These are phyloP conservation scores for Penicillium cosmopolitanum DNA, from an alignment of 495 filamentous ascomycete genomes.

Conservation along the genomic window DNA sequence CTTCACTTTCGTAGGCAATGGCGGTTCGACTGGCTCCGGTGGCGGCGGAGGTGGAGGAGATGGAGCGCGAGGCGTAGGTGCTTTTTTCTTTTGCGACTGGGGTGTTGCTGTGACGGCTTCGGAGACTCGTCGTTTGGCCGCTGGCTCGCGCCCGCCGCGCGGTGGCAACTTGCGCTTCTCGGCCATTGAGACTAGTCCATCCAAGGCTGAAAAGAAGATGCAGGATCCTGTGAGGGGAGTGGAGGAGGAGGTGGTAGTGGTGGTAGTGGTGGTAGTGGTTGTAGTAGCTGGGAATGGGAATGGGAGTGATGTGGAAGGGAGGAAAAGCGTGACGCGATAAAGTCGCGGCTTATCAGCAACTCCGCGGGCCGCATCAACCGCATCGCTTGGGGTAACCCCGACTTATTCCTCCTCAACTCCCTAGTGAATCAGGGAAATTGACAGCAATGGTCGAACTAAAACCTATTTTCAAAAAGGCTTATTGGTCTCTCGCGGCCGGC, in stretches of 20 bases:
- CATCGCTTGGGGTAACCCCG: not conserved
- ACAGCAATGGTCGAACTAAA: conserved; percentile 40
- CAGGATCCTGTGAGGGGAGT: not conserved
- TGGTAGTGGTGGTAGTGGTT: not conserved
- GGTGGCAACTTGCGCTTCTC: conserved; percentile 51
- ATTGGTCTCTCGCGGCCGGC: conserved; percentile 56
- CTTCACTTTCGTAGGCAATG: conserved; percentile 64
- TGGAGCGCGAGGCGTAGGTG: conserved; percentile 41
- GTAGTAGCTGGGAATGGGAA: too few relatives aligned
- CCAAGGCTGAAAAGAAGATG: not conserved
- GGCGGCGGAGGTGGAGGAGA: conserved; percentile 33
- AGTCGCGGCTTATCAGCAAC: conserved; percentile 20
- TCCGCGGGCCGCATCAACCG: not conserved
- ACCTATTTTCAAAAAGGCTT: conserved; percentile 59
- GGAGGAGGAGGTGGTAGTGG: not conserved
- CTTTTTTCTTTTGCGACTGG: conserved; percentile 42
- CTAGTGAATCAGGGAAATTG: not conserved
- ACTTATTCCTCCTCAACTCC: conserved; percentile 23
- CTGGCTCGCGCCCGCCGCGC: conserved; percentile 52
- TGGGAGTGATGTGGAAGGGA: conserved; percentile 19
- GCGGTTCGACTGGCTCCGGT: conserved; percentile 48
- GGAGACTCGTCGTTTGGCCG: conserved; percentile 50
- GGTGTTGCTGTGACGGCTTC: conserved; percentile 39
- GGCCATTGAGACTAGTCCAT: conserved; percentile 35
- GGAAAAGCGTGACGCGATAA: conserved; percentile 34